phyloP scores from a whole-genome alignment of 352 stramenopile species.

The Globisporangium lucens region DNA sequence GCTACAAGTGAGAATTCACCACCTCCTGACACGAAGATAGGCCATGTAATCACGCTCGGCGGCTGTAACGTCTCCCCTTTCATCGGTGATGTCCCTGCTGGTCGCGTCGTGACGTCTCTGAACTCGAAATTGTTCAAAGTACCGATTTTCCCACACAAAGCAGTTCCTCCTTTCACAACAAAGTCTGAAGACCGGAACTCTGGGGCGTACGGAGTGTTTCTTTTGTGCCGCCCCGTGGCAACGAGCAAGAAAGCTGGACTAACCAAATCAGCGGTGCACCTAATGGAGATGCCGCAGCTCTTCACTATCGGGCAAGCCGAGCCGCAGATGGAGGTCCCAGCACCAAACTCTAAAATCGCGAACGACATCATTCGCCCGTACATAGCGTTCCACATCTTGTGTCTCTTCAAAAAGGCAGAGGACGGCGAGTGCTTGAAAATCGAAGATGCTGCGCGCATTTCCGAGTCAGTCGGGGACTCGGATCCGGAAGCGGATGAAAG shows the following conservation, averaged over 20 bases:
- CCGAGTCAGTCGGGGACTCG: slow-evolving; percentile 75
- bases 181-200: slow-evolving; percentile 33
- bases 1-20: slow-evolving; percentile 58
- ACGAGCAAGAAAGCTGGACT: slow-evolving; percentile 66
- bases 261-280: slow-evolving; percentile 60
- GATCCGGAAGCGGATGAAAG: slow-evolving; percentile 83
- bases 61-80: slow-evolving; percentile 80
- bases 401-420: slow-evolving; percentile 78
- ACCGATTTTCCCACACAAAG: slow-evolving; percentile 72
- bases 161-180: slow-evolving; percentile 45
- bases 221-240: slow-evolving; percentile 62
- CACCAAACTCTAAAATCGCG: slow-evolving; percentile 69
- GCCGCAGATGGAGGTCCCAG: slow-evolving; percentile 80
- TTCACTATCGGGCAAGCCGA: slow-evolving; percentile 78
- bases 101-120: slow-evolving; percentile 73
- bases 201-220: slow-evolving; percentile 59
- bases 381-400: slow-evolving; percentile 84
- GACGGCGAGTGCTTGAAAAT: slow-evolving; percentile 79
- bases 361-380: slow-evolving; percentile 85
- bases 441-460: slow-evolving; percentile 75
- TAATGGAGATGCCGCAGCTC: slow-evolving; percentile 73
- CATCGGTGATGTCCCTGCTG: slow-evolving; percentile 70
- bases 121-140: slow-evolving; percentile 85
- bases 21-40: slow-evolving; percentile 72
- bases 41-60: slow-evolving; percentile 74